Base-by-base conservation (phyloP, 352 stramenopile species). In the Globisporangium paroecandrum region DNA sequence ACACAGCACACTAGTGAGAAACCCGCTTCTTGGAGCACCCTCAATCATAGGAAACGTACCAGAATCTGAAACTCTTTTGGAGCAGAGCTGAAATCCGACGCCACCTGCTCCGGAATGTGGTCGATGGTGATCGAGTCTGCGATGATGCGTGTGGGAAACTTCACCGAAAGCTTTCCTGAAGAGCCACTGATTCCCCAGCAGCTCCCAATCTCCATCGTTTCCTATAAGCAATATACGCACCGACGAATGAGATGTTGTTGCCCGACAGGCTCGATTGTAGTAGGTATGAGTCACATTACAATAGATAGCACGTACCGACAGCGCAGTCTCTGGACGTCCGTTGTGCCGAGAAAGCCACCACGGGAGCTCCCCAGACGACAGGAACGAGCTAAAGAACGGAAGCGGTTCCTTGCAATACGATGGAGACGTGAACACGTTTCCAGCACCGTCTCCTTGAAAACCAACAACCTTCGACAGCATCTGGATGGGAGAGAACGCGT, bases 161-260 rank as follows among this genome's bases (percentile, higher is more conserved):
- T 87, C 18, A 97, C 80, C 0, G 89, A 92, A 13, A 97, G 75
- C 10, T 78, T 86, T 22, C 89, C 89, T 8, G 69, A 76, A 5
- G 74, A 66, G 0, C 87, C 82, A 6, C 65, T 62, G 38, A 95
- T 77, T 24, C 78, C 80, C 86, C 88, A 97, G 66, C 89, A 97
- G 47, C 81, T 91, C 15, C 89, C 89, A 15, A 95, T 85, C 65
- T 93, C 87, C 70, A 90, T 91, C 18, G 87, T 92, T 85, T 92
- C 82, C 84, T 93, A 64, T 9, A 15, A 20, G 7, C 51, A 61
- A 10, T 12, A 41, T 13, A 60, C 15, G 0, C 18, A 64, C 29
- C 29, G 4, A 8, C 9, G 25, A 38, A 36, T 58, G 18, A 29
- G 22, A 25, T 3, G n/a, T 1, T 10, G 1, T 38, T 2, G 24